These are phyloP conservation scores for Chenopodium album DNA, from an alignment of 148 eudicot species.

Conservation along the genomic window DNA sequence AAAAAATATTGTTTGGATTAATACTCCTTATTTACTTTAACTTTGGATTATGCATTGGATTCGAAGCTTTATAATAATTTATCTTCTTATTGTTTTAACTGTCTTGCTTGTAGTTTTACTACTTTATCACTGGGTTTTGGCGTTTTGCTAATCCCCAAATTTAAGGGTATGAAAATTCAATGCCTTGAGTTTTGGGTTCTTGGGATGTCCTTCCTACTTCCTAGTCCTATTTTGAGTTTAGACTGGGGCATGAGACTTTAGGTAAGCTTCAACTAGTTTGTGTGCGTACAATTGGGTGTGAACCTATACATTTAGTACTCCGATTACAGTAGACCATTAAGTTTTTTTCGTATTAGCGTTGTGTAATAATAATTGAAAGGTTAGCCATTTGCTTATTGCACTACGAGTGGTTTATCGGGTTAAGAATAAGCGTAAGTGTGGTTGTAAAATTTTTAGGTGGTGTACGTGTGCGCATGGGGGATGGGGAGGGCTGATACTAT, in stretches of 20 bases:
- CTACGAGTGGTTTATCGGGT: no score
- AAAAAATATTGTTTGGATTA: background rate
- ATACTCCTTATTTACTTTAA: background rate
- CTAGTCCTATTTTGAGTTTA: background rate
- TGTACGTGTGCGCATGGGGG: no score
- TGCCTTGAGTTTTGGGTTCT: constrained; percentile 17
- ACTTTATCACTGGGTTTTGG: background rate
- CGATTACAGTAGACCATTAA: background rate
- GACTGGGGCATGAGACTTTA: background rate
- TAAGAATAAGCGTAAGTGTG: no score
- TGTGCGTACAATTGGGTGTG: background rate
- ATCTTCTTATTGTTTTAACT: background rate
- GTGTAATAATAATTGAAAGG: no score
- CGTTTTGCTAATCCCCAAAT: constrained; percentile 19
- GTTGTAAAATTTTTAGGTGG: no score
- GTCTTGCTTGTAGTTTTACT: background rate
- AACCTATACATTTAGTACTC: background rate
- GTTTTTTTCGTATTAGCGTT: background rate
- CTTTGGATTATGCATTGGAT: constrained; percentile 18
- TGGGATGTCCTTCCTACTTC: background rate
- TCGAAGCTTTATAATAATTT: background rate
- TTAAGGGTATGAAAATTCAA: constrained; percentile 5
- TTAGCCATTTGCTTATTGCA: no score
- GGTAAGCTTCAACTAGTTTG: background rate
- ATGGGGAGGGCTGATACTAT: no score